Percentiles rank a stretch among this genome's conserved stretches.
phyloP scores from a whole-genome alignment of 768 basidiomycete genomes.

The Thelephora ganbajun region DNA sequence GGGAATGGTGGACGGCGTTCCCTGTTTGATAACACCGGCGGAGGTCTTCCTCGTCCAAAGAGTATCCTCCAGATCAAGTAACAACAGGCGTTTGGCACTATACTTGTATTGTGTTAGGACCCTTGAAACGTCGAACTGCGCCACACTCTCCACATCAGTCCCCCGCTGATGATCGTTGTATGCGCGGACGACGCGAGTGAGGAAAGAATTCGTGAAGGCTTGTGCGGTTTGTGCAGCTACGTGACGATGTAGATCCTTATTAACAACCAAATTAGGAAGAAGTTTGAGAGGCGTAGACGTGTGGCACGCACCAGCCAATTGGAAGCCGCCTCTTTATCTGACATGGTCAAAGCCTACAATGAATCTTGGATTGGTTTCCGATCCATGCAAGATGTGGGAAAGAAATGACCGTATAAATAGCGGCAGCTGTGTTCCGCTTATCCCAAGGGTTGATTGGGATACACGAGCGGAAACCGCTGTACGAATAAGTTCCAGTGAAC shows the following conservation, averaged over 20 bases:
- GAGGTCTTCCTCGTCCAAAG: slow-evolving; percentile 55
- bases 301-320: slow-evolving; percentile 54
- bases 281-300: not conserved
- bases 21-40: slow-evolving; percentile 7
- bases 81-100: slow-evolving; percentile 46
- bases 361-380: not conserved
- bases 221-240: slow-evolving; percentile 82
- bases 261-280: not conserved
- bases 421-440: slow-evolving; percentile 67
- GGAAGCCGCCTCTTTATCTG: slow-evolving; percentile 50
- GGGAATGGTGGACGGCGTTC: slow-evolving; percentile 14
- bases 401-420: slow-evolving; percentile 40
- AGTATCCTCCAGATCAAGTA: slow-evolving; percentile 72
- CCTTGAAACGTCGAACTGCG: slow-evolving; percentile 28
- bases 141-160: slow-evolving; percentile 20
- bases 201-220: slow-evolving; percentile 67
- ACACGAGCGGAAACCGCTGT: slow-evolving; percentile 77
- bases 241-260: slow-evolving; percentile 63
- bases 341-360: slow-evolving; percentile 57
- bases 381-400: not conserved
- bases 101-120: slow-evolving; percentile 57
- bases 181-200: slow-evolving; percentile 59
- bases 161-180: slow-evolving; percentile 48
- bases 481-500: slow-evolving; percentile 82
- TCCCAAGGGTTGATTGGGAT: slow-evolving; percentile 85